phyloP scores from a whole-genome alignment of 345 rosid species.

The Gossypium herbaceum region DNA sequence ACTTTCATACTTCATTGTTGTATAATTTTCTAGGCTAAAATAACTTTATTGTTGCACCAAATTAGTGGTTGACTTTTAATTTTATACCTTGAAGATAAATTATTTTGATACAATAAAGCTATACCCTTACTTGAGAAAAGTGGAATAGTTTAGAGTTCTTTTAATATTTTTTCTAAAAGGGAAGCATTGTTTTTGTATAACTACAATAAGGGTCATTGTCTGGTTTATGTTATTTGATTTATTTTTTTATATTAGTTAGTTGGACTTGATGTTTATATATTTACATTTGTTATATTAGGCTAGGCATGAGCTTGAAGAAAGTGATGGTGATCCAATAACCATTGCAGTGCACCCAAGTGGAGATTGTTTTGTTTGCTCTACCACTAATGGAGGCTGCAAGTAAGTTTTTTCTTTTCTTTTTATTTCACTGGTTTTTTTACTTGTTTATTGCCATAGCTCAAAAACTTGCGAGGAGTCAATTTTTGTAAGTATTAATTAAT shows the following conservation, averaged over 20 bases:
- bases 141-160: not conserved
- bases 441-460: not conserved
- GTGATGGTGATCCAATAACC: constrained; percentile 64
- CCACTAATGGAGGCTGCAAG: constrained; percentile 84
- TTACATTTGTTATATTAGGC: constrained; percentile 37
- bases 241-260: too few relatives aligned
- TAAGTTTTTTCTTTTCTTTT: constrained; percentile 28
- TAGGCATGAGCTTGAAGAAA: constrained; percentile 54
- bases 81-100: not conserved
- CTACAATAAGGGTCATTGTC: not conserved
- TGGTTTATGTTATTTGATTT: not conserved
- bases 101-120: not conserved
- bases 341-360: constrained; percentile 83
- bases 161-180: not conserved
- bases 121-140: not conserved
- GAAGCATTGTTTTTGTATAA: not conserved
- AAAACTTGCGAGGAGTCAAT: not conserved
- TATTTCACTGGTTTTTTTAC: not conserved
- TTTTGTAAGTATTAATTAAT: not conserved
- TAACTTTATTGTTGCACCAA: not conserved
- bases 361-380: constrained; percentile 73
- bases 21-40: not conserved
- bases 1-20: not conserved
- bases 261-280: not conserved
- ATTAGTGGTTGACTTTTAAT: not conserved